Conservation (phyloP, 2,329 filamentous ascomycete species). For the Ilyonectria destructans region DNA sequence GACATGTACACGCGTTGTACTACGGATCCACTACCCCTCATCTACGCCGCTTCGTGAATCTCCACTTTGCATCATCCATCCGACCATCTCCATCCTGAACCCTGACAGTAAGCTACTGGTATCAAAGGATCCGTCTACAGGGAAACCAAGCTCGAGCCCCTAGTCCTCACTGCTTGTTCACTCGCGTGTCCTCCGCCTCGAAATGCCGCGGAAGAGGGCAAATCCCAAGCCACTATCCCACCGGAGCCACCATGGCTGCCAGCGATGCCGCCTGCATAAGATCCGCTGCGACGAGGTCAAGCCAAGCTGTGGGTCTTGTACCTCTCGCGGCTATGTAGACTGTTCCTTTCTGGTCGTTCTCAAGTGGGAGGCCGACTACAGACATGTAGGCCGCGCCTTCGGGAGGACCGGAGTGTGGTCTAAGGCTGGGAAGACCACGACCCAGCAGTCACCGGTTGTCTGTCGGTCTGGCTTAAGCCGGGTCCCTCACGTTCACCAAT, state of each 20-base stretch:
- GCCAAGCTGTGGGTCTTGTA: conserved; percentile 41
- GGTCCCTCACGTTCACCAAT: conserved; percentile 1
- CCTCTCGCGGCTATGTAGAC: conserved; percentile 39
- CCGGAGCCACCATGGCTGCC: conserved; percentile 45
- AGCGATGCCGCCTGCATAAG: conserved; percentile 45
- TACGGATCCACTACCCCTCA: not conserved
- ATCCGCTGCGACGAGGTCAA: conserved; percentile 44
- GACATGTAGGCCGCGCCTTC: conserved; percentile 47
- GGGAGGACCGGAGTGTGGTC: conserved; percentile 51
- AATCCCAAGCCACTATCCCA: conserved; percentile 31
- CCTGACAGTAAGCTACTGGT: not conserved
- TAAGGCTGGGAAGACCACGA: conserved; percentile 32
- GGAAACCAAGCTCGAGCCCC: too few relatives aligned
- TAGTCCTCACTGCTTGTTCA: too few relatives aligned
- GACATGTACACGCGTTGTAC: not conserved
- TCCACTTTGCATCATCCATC: not conserved
- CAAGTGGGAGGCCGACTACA: conserved; percentile 53
- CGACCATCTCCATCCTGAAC: not conserved
- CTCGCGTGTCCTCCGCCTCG: not conserved
- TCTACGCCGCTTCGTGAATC: not conserved
- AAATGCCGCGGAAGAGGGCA: conserved; percentile 13
- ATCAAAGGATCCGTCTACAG: not conserved
- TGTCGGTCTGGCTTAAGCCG: not conserved
- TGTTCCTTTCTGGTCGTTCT: conserved; percentile 26
- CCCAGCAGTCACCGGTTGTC: not conserved